Conservation (phyloP, 441 rosid genomes). For the Erodium moschatum region DNA sequence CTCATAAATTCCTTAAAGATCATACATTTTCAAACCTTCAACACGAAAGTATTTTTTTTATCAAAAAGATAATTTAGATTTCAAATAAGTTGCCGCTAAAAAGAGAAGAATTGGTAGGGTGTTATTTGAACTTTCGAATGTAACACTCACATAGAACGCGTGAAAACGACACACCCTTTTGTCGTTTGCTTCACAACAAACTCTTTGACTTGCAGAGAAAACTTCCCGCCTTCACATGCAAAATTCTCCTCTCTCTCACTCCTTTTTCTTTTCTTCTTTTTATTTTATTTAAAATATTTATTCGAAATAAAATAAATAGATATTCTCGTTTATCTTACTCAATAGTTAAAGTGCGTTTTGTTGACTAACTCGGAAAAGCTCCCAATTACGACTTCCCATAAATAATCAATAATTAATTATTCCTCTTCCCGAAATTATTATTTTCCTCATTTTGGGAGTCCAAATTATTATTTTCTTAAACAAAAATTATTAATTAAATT, state of each 20-base stretch:
- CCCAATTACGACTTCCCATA: slow-evolving; percentile 13
- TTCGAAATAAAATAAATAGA: too few species aligned
- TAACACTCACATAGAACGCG: slow-evolving; percentile 17
- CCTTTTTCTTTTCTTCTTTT: not conserved
- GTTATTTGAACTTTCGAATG: not conserved
- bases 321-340: too few species aligned
- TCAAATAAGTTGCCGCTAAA: not conserved
- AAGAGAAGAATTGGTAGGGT: not conserved
- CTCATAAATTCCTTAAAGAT: too few species aligned
- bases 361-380: slow-evolving; percentile 18
- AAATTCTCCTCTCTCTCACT: slow-evolving; percentile 4
- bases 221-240: slow-evolving; percentile 47
- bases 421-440: not conserved
- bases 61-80: not conserved
- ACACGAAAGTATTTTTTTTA: too few species aligned
- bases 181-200: slow-evolving; percentile 23
- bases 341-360: slow-evolving; percentile 15
- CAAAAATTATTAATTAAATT: too few species aligned
- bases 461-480: not conserved
- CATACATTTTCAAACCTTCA: too few species aligned
- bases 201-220: slow-evolving; percentile 37
- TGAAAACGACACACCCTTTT: slow-evolving; percentile 15
- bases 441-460: not conserved
- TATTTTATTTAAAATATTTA: too few species aligned
- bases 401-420: not conserved